Percentiles rank a stretch among this genome's conserved stretches.
phyloP scores from a whole-genome alignment of 176 grass and related monocot species.

The Rhynchospora pubera region DNA sequence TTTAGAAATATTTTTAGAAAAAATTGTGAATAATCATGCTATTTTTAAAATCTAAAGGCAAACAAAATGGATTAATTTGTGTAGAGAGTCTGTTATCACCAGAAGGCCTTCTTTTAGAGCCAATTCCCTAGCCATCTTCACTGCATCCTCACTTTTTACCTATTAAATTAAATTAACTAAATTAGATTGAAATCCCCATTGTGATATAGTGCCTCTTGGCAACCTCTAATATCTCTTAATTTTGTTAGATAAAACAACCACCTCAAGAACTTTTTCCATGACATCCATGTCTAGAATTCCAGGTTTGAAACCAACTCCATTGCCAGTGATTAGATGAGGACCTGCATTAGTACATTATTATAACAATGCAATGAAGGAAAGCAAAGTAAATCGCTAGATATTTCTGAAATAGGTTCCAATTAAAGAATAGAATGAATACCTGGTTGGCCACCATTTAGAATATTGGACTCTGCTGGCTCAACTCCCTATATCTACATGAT shows the following conservation, averaged over 20 bases:
- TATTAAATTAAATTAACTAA: conserved; percentile 24
- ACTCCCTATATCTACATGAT: conserved; percentile 51
- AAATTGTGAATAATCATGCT: not conserved
- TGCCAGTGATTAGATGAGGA: conserved; percentile 83
- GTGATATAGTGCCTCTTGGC: not conserved
- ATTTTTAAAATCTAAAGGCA: not conserved
- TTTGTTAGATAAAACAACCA: conserved; percentile 8
- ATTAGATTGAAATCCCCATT: not conserved
- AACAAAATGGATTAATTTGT: not conserved
- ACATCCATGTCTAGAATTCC: conserved; percentile 91
- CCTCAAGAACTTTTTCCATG: conserved; percentile 90
- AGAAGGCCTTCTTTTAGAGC: conserved; percentile 77
- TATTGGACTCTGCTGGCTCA: conserved; percentile 45
- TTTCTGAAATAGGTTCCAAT: not conserved
- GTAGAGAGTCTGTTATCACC: conserved; percentile 32
- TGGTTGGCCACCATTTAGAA: conserved; percentile 49
- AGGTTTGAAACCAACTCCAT: conserved; percentile 93
- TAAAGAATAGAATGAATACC: conserved; percentile 19
- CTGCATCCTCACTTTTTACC: conserved; percentile 76
- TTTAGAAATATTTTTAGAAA: not conserved
- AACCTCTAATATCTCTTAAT: not conserved
- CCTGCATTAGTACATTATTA: conserved; percentile 35
- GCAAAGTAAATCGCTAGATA: not conserved
- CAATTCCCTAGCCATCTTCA: conserved; percentile 76
- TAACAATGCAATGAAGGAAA: not conserved